Evolutionary conservation across 1,139 yeast species (phyloP).

Genomic region (Lodderomyces parapsilosis): DNA sequence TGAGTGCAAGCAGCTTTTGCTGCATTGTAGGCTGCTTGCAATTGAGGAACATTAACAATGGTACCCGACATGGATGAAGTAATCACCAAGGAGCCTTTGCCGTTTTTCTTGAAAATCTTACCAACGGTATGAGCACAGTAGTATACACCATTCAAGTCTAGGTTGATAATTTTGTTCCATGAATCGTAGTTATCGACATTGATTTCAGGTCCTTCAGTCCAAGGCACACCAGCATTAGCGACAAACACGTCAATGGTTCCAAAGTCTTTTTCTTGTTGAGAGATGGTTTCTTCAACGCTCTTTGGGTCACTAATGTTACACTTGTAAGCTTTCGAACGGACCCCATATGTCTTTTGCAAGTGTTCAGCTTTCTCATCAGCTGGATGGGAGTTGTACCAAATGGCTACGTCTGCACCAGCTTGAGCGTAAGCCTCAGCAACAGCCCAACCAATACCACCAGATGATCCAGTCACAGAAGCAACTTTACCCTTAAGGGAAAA

Average conservation of each 20-base stretch:
- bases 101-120: conserved; percentile 63
- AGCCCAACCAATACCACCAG: conserved; percentile 81
- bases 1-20: conserved; percentile 86
- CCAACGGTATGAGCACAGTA: conserved; percentile 74
- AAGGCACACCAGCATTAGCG: conserved; percentile 89
- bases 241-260: conserved; percentile 82
- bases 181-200: conserved; percentile 43
- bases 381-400: conserved; percentile 64
- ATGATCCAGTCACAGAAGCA: conserved; percentile 86
- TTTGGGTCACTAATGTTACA: too few relatives aligned
- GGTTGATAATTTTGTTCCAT: conserved; percentile 69
- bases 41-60: conserved; percentile 80
- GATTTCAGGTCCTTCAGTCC: conserved; percentile 72
- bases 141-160: conserved; percentile 75
- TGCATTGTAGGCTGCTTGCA: conserved; percentile 82
- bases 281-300: too few relatives aligned
- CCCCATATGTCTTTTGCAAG: conserved; percentile 61
- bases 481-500: conserved; percentile 79
- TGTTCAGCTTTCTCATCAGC: conserved; percentile 58
- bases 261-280: too few relatives aligned
- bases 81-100: conserved; percentile 68
- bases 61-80: conserved; percentile 87
- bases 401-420: conserved; percentile 87
- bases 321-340: conserved; percentile 69
- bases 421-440: conserved; percentile 86